phyloP scores from a whole-genome alignment of 2,329 filamentous ascomycete species.

The Nemania sp. region DNA sequence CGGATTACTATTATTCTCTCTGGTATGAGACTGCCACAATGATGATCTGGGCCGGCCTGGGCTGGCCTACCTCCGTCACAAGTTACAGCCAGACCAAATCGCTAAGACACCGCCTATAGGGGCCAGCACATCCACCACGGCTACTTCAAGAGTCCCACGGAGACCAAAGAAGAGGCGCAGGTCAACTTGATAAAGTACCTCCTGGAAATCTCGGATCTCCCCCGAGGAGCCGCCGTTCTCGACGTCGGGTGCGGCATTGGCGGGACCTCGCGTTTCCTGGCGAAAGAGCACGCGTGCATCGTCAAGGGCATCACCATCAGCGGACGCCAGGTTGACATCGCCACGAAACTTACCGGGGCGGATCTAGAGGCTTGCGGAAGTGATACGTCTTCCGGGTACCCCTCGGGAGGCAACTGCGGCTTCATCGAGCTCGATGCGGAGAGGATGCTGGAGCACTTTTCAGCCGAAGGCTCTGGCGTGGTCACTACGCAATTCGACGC shows the following conservation, averaged over 20 bases:
- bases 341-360: conserved; percentile 51
- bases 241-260: conserved; percentile 66
- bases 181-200: conserved; percentile 61
- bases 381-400: conserved; percentile 1
- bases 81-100: not conserved
- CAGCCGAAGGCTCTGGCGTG: conserved; percentile 32
- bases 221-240: conserved; percentile 49
- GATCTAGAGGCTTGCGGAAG: conserved; percentile 21
- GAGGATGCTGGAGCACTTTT: conserved; percentile 60
- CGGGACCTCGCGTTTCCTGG: conserved; percentile 62
- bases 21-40: conserved; percentile 49
- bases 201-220: conserved; percentile 51
- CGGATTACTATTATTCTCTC: conserved; percentile 64
- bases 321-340: conserved; percentile 62
- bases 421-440: conserved; percentile 66
- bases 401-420: conserved; percentile 45
- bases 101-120: conserved; percentile 44
- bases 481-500: conserved; percentile 50
- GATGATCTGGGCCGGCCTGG: not conserved
- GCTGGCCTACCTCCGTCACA: not conserved
- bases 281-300: conserved; percentile 53
- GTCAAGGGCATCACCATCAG: conserved; percentile 67
- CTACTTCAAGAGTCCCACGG: conserved; percentile 56
- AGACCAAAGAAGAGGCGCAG: conserved; percentile 63
- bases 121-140: conserved; percentile 68